Conservation (phyloP, 768 basidiomycete species). For the Tricholoma bakamatsutake region DNA sequence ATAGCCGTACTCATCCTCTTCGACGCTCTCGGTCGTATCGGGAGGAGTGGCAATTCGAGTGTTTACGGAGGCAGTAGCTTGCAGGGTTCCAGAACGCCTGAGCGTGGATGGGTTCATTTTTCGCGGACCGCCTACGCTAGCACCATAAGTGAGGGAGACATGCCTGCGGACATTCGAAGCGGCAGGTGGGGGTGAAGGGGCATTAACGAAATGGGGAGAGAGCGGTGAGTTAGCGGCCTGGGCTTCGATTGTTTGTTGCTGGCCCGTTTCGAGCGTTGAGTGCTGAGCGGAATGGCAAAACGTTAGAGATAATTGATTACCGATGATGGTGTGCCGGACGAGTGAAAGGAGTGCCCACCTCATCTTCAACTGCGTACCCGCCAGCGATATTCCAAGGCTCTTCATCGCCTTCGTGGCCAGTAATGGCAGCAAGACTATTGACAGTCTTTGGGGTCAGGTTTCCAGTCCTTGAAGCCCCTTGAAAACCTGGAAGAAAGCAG, state of each 20-base stretch:
- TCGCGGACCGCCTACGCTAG: conserved; percentile 45
- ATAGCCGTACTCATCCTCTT: conserved; percentile 52
- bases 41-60: conserved; percentile 34
- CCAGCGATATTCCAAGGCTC: conserved; percentile 78
- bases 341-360: conserved; percentile 36
- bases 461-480: conserved; percentile 48
- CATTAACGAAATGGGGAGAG: conserved; percentile 52
- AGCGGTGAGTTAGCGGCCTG: conserved; percentile 50
- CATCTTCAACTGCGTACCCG: conserved; percentile 55
- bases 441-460: conserved; percentile 65
- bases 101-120: conserved; percentile 46
- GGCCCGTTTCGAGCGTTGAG: conserved; percentile 21
- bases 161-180: conserved; percentile 71
- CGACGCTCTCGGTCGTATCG: conserved; percentile 31
- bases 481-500: conserved; percentile 37
- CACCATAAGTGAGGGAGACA: conserved; percentile 72
- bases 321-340: not conserved
- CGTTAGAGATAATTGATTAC: conserved; percentile 7
- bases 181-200: conserved; percentile 69
- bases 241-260: conserved; percentile 45
- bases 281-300: conserved; percentile 17
- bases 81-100: conserved; percentile 73
- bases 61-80: conserved; percentile 41
- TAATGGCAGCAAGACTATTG: conserved; percentile 81
- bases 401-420: conserved; percentile 83